These are phyloP conservation scores for Phallus indusiatus DNA, from an alignment of 768 basidiomycete species.

Conservation along the genomic window DNA sequence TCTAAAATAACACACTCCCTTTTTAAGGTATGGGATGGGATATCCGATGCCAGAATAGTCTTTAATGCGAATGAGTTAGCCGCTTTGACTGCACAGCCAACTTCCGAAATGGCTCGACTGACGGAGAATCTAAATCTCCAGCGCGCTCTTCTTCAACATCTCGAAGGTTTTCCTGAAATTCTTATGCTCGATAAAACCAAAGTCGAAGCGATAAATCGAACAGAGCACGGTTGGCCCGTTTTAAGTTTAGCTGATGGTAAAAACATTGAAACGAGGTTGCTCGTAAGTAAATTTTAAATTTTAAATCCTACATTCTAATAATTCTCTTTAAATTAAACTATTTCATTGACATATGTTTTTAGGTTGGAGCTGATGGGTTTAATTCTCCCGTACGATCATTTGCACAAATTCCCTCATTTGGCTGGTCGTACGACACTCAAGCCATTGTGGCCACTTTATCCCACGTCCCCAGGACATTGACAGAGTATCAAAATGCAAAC, in stretches of 20 bases:
- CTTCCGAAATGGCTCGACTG: slow-evolving; percentile 59
- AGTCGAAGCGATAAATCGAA: slow-evolving; percentile 60
- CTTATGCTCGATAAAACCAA: slow-evolving; percentile 62
- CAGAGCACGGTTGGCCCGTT: slow-evolving; percentile 61
- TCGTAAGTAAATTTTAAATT: slow-evolving; percentile 40
- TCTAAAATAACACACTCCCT: too few species aligned
- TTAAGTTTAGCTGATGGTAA: slow-evolving; percentile 63
- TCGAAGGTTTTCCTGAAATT: slow-evolving; percentile 41
- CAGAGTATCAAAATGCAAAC: slow-evolving; percentile 50
- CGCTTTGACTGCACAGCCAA: slow-evolving; percentile 18
- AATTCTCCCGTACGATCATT: slow-evolving; percentile 89
- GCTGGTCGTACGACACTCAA: slow-evolving; percentile 85
- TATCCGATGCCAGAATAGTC: slow-evolving; percentile 68
- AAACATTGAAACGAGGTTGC: slow-evolving; percentile 58
- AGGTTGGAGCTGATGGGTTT: slow-evolving; percentile 94
- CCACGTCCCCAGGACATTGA: slow-evolving; percentile 51
- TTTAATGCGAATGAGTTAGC: slow-evolving; percentile 50
- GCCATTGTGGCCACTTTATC: slow-evolving; percentile 84
- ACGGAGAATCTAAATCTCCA: slow-evolving; percentile 94
- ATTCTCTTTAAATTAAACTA: background rate
- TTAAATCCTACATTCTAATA: background rate
- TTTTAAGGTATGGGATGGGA: slow-evolving; percentile 79
- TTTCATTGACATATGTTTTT: background rate
- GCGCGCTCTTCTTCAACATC: slow-evolving; percentile 61
- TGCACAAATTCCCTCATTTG: slow-evolving; percentile 77